phyloP scores from a whole-genome alignment of 2,329 filamentous ascomycete species.

The Fonsecaea nubica region DNA sequence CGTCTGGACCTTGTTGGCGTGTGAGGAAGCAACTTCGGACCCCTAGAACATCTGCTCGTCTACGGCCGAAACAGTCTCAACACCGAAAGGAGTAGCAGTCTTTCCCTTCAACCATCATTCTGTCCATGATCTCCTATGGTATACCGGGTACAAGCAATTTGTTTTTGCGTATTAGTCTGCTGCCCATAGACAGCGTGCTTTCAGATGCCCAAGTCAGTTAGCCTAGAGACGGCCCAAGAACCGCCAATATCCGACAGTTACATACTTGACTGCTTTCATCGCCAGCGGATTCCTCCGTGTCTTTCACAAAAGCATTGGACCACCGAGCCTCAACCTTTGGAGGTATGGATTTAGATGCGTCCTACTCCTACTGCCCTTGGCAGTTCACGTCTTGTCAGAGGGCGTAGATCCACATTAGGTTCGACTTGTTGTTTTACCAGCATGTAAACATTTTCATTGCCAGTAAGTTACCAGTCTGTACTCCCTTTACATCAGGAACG shows the following conservation, averaged over 20 bases:
- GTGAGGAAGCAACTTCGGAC: neutral
- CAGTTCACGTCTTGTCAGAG: slow-evolving; percentile 24
- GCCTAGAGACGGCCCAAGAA: neutral
- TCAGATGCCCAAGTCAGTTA: slow-evolving; percentile 4
- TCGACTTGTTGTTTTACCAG: neutral
- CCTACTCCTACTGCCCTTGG: slow-evolving; percentile 22
- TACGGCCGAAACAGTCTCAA: neutral
- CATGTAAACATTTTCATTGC: neutral
- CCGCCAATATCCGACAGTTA: slow-evolving; percentile 30
- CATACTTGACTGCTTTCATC: neutral
- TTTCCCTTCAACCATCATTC: neutral
- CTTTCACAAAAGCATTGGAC: neutral
- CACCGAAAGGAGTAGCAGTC: neutral
- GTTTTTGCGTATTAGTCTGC: neutral
- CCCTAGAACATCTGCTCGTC: neutral
- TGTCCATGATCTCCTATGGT: neutral
- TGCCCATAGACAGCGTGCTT: neutral
- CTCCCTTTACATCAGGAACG: neutral
- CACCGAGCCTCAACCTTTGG: slow-evolving; percentile 23
- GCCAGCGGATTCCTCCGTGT: slow-evolving; percentile 30
- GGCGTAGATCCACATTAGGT: slow-evolving; percentile 10
- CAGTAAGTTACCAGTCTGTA: neutral
- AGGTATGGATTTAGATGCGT: slow-evolving; percentile 2
- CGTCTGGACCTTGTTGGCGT: neutral
- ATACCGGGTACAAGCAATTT: neutral